A percentile compares a stretch with the other conserved stretches of the same genome.
phyloP scores from a whole-genome alignment of 306 rosid genomes.

The Castanea mollissima region DNA sequence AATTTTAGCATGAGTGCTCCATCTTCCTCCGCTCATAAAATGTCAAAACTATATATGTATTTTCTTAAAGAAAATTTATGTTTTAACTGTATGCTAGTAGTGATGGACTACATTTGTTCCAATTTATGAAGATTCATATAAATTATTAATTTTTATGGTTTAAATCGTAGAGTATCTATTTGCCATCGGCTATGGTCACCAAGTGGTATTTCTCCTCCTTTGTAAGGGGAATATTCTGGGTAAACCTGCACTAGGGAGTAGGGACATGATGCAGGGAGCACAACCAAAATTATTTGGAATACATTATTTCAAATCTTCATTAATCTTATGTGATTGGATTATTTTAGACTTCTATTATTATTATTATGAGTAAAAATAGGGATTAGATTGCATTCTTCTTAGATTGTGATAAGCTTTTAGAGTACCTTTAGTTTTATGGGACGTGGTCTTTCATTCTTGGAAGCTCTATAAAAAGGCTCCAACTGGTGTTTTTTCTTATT shows the following conservation, averaged over 20 bases:
- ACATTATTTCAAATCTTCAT: too few species aligned
- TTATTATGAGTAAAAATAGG: too few species aligned
- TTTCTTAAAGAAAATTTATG: neutral
- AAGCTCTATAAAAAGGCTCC: too few species aligned
- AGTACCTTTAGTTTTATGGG: too few species aligned
- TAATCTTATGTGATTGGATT: too few species aligned
- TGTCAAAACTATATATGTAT: neutral
- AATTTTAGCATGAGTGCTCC: neutral
- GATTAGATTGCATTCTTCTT: too few species aligned
- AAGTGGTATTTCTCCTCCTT: neutral
- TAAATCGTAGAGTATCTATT: neutral
- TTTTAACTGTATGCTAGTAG: neutral
- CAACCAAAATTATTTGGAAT: too few species aligned
- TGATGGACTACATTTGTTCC: neutral
- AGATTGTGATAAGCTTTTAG: too few species aligned
- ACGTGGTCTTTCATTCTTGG: too few species aligned
- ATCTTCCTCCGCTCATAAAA: neutral
- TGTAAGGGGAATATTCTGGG: neutral
- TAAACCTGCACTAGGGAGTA: neutral
- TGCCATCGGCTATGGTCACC: neutral
- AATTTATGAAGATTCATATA: neutral
- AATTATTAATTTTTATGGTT: neutral
- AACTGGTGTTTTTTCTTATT: too few species aligned
- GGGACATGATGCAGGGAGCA: too few species aligned
- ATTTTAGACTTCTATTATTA: too few species aligned